Evolutionary conservation across 352 stramenopile genomes (phyloP).

Genomic region (Blastocystis sp.): DNA sequence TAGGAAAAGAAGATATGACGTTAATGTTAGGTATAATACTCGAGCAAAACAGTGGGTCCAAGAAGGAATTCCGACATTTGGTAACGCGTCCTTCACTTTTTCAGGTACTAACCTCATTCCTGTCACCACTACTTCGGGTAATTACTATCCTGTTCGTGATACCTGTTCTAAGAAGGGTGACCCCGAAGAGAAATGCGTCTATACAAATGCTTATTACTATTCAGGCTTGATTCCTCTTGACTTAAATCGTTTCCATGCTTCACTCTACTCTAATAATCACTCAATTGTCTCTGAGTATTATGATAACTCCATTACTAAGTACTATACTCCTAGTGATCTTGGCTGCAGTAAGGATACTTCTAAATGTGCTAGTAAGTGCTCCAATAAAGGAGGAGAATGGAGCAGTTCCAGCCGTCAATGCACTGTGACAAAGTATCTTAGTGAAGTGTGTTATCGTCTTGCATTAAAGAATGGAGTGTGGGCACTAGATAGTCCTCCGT

Average conservation of each 20-base stretch:
- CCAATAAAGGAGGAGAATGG: constrained; percentile 33
- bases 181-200: constrained; percentile 10
- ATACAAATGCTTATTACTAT: constrained; percentile 25
- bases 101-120: neutral
- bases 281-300: neutral
- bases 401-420: neutral
- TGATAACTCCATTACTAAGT: neutral
- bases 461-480: neutral
- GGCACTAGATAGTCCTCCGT: constrained; percentile 30
- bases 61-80: neutral
- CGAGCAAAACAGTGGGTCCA: neutral
- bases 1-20: neutral
- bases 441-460: constrained; percentile 28
- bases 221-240: neutral
- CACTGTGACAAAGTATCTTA: neutral
- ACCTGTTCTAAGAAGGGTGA: constrained; percentile 52
- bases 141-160: constrained; percentile 63
- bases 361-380: constrained; percentile 49
- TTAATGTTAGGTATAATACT: constrained; percentile 21
- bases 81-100: neutral
- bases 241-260: neutral
- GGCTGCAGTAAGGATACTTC: constrained; percentile 29
- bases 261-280: neutral
- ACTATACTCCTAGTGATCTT: neutral
- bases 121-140: neutral